Evolutionary conservation across 2,329 filamentous ascomycete species (phyloP).

Genomic region (Arachnomyces sp.): DNA sequence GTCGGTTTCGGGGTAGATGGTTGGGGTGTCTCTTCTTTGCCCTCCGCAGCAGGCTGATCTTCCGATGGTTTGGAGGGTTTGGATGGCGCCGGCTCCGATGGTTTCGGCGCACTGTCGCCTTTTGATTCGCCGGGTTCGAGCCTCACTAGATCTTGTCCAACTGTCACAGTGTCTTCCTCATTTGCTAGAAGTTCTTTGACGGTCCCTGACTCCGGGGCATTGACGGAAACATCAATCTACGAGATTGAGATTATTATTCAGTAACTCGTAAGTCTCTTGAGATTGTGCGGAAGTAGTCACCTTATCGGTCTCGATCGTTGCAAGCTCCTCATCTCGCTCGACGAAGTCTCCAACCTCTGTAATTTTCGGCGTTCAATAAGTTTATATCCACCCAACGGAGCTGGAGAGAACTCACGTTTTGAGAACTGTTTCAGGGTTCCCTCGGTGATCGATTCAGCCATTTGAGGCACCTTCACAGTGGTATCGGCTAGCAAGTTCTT

Average conservation of each 20-base stretch:
- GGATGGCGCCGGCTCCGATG: conserved; percentile 52
- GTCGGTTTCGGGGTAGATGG: conserved; percentile 52
- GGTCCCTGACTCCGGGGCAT: conserved; percentile 79
- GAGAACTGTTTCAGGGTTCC: conserved; percentile 93
- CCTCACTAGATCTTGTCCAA: conserved; percentile 83
- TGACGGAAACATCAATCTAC: conserved; percentile 93
- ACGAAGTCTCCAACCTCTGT: conserved; percentile 81
- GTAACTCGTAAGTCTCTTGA: conserved; percentile 1
- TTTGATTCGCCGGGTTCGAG: conserved; percentile 67
- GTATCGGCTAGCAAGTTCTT: conserved; percentile 54
- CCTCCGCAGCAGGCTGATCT: conserved; percentile 42
- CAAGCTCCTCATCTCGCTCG: conserved; percentile 93
- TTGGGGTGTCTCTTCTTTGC: conserved; percentile 29
- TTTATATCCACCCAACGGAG: neutral
- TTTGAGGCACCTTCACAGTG: conserved; percentile 86
- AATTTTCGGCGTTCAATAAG: conserved; percentile 1
- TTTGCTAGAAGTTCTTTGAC: conserved; percentile 87
- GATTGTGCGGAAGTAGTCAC: conserved; percentile 37
- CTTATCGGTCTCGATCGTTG: conserved; percentile 99
- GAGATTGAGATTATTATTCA: conserved; percentile 8
- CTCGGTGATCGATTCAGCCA: conserved; percentile 98
- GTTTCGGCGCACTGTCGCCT: conserved; percentile 48
- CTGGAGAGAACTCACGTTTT: conserved; percentile 50
- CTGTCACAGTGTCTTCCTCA: conserved; percentile 90
- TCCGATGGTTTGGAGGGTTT: conserved; percentile 51